Evolutionary conservation across 768 basidiomycete genomes (phyloP).

Genomic region (Saitozyma podzolica): DNA sequence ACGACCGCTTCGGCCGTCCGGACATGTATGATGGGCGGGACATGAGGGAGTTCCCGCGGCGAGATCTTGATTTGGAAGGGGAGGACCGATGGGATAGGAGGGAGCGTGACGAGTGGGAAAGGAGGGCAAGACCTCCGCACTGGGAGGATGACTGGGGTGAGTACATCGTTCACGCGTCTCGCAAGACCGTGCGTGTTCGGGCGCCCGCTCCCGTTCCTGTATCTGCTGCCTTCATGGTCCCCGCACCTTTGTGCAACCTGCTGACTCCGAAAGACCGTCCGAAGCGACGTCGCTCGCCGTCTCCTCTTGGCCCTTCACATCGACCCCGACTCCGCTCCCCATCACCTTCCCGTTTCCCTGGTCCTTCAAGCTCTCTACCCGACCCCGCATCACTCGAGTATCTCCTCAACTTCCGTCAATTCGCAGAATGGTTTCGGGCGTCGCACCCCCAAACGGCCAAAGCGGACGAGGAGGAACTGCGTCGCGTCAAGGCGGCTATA

Average conservation of each 20-base stretch:
- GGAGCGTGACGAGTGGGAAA: slow-evolving; percentile 21
- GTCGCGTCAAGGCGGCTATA: slow-evolving; percentile 19
- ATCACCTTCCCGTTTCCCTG: slow-evolving; percentile 17
- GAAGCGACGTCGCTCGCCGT: slow-evolving; percentile 42
- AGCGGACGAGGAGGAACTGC: slow-evolving; percentile 41
- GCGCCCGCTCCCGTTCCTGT: too few relatives aligned
- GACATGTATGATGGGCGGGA: neutral
- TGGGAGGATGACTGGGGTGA: slow-evolving; percentile 41
- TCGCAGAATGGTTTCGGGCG: slow-evolving; percentile 44
- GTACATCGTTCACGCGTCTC: neutral
- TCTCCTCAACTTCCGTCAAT: slow-evolving; percentile 37
- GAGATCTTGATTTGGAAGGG: slow-evolving; percentile 30
- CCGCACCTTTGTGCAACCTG: too few relatives aligned
- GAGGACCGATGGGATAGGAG: slow-evolving; percentile 27
- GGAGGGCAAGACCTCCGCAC: slow-evolving; percentile 20
- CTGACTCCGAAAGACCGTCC: slow-evolving; percentile 24
- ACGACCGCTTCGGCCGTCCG: slow-evolving; percentile 2
- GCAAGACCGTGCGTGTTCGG: too few relatives aligned
- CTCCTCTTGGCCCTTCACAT: slow-evolving; percentile 27
- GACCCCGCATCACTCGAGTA: slow-evolving; percentile 39
- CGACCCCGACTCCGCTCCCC: slow-evolving; percentile 26
- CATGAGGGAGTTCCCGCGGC: slow-evolving; percentile 17
- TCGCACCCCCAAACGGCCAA: slow-evolving; percentile 44
- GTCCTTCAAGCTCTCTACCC: slow-evolving; percentile 12
- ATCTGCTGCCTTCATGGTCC: too few relatives aligned